Percentiles rank a stretch among this genome's conserved stretches.
These are phyloP conservation scores for Microstegium vimineum DNA, from an alignment of 176 grass and related monocot species.

Conservation along the genomic window DNA sequence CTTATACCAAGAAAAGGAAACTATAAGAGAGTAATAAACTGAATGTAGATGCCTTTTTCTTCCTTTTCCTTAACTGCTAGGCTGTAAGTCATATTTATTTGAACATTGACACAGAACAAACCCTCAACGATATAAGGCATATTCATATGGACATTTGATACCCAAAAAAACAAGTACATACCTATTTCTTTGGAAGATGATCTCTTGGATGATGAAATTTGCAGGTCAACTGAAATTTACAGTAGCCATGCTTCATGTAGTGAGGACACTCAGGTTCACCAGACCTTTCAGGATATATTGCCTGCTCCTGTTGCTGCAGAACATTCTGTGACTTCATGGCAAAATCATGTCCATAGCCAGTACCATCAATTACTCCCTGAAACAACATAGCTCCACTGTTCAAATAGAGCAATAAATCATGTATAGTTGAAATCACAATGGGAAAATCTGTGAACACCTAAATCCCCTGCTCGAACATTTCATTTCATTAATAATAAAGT, in stretches of 20 bases:
- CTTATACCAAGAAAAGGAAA: background rate
- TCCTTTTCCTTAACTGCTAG: background rate
- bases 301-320: slow-evolving; percentile 18
- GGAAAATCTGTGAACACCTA: background rate
- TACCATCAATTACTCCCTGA: slow-evolving; percentile 25
- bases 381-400: slow-evolving; percentile 17
- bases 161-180: background rate
- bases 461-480: background rate
- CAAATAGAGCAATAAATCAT: background rate
- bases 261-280: slow-evolving; percentile 33
- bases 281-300: slow-evolving; percentile 43
- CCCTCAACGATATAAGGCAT: background rate
- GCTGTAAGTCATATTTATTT: background rate
- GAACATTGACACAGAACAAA: background rate
- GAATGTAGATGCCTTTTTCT: background rate
- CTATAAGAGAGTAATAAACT: background rate
- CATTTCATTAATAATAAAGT: background rate
- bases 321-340: background rate
- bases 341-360: slow-evolving; percentile 4
- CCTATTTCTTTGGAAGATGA: slow-evolving; percentile 8
- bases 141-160: background rate
- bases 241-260: slow-evolving; percentile 55
- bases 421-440: background rate
- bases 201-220: slow-evolving; percentile 53
- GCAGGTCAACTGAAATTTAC: slow-evolving; percentile 52